Percentiles rank a stretch among this genome's conserved stretches.
Evolutionary conservation across 2,329 filamentous ascomycete species (phyloP).

Genomic region (Diatrype stigma): DNA sequence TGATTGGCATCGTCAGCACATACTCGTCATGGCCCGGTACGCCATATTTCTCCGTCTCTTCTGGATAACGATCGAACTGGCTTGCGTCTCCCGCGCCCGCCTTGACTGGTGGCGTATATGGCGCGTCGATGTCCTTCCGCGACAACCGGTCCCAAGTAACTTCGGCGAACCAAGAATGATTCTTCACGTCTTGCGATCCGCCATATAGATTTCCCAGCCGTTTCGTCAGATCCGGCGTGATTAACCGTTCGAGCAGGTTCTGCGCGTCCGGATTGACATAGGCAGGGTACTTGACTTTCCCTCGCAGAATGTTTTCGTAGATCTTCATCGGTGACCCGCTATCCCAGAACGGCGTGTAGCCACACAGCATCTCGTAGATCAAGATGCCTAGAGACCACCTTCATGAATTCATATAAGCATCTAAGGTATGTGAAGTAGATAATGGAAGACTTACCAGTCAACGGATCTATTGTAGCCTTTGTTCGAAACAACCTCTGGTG

Average conservation of each 20-base stretch:
- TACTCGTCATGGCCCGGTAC: conserved; percentile 77
- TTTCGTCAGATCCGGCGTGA: conserved; percentile 93
- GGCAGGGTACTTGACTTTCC: conserved; percentile 91
- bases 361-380: conserved; percentile 99
- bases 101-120: conserved; percentile 93
- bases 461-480: conserved; percentile 99
- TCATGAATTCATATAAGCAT: not conserved
- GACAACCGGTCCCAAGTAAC: conserved; percentile 95
- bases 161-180: conserved; percentile 92
- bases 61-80: conserved; percentile 96
- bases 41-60: conserved; percentile 93
- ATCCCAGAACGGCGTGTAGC: conserved; percentile 99
- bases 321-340: conserved; percentile 97
- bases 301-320: conserved; percentile 97
- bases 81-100: conserved; percentile 92
- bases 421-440: not conserved
- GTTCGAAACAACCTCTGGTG: conserved; percentile 96
- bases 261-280: conserved; percentile 95
- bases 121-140: conserved; percentile 96
- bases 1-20: conserved; percentile 39
- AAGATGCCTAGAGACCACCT: conserved; percentile 99
- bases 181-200: conserved; percentile 88
- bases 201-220: conserved; percentile 90
- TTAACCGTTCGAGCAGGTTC: conserved; percentile 85
- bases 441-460: conserved; percentile 73